These are phyloP conservation scores for Coemansia sp. DNA, from an alignment of 192 early-diverging fungal species.

Conservation along the genomic window DNA sequence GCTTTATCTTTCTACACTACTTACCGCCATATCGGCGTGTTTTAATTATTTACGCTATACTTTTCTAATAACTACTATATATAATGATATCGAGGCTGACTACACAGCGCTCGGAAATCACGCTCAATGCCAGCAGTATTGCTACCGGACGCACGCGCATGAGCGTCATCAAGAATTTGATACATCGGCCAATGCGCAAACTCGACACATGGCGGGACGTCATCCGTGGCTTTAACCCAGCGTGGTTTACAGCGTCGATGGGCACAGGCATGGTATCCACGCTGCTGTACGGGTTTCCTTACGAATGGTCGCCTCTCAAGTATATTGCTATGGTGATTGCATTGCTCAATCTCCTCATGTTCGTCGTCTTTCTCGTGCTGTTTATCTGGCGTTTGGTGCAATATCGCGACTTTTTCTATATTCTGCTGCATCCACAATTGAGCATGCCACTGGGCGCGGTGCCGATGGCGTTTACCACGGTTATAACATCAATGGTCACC, in stretches of 20 bases:
- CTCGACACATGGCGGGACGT: conserved; percentile 36
- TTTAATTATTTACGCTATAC: too few species aligned
- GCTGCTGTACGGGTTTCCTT: conserved; percentile 48
- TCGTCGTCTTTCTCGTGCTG: conserved; percentile 24
- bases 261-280: conserved; percentile 53
- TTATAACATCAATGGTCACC: conserved; percentile 33
- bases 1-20: too few species aligned
- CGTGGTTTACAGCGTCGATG: conserved; percentile 59
- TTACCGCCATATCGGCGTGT: too few species aligned
- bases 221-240: conserved; percentile 55
- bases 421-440: conserved; percentile 55
- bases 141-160: conserved; percentile 2
- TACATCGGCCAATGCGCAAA: conserved; percentile 45
- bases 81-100: conserved; percentile 3
- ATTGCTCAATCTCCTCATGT: conserved; percentile 42
- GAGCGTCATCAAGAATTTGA: conserved; percentile 19
- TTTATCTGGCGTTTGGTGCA: conserved; percentile 28
- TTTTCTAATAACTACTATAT: neutral
- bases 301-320: conserved; percentile 32
- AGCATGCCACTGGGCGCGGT: conserved; percentile 56
- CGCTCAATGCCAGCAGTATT: conserved; percentile 2
- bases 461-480: conserved; percentile 56
- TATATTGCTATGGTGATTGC: conserved; percentile 50
- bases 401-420: conserved; percentile 47
- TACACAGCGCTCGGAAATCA: conserved; percentile 24